A percentile compares a stretch with the other conserved stretches of the same genome.
phyloP scores from a whole-genome alignment of 257 asterid species.

The Gentiana macrophylla region DNA sequence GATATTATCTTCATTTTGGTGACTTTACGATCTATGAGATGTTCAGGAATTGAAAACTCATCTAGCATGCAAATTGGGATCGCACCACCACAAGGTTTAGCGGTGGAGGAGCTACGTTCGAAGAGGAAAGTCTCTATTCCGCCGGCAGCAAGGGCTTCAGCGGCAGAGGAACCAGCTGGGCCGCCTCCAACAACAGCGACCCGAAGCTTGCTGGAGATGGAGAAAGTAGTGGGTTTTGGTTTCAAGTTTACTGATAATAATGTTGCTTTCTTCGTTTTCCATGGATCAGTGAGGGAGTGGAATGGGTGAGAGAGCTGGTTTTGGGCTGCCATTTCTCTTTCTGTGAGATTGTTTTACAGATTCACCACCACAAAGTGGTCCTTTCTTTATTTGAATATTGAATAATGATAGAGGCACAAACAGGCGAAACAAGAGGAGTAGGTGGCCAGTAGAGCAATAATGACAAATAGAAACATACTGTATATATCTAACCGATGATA shows the following conservation, averaged over 20 bases:
- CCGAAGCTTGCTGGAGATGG: conserved; percentile 34
- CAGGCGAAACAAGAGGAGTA: background rate
- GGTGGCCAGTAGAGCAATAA: background rate
- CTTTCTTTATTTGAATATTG: no score
- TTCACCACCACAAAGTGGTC: no score
- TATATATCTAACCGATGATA: no score
- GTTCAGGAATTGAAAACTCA: conserved; percentile 58
- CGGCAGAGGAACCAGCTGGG: conserved; percentile 88
- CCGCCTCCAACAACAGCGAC: conserved; percentile 88
- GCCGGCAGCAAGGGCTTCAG: conserved; percentile 65
- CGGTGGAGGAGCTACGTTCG: conserved; percentile 61
- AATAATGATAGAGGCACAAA: no score
- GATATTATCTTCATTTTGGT: conserved; percentile 68
- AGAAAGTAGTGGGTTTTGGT: conserved; percentile 13
- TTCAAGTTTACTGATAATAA: conserved; percentile 12
- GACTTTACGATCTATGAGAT: conserved; percentile 64
- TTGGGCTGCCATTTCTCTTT: conserved; percentile 40
- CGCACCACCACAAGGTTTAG: conserved; percentile 90
- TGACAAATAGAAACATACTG: no score
- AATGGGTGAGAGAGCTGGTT: conserved; percentile 29
- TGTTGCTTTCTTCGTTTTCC: conserved; percentile 17
- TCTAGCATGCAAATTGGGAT: conserved; percentile 86
- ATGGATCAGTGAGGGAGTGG: conserved; percentile 17
- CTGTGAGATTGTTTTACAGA: background rate
- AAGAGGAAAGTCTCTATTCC: conserved; percentile 77